Conservation (phyloP, 2,329 filamentous ascomycete genomes). For the Colletotrichum ledebouriae region DNA sequence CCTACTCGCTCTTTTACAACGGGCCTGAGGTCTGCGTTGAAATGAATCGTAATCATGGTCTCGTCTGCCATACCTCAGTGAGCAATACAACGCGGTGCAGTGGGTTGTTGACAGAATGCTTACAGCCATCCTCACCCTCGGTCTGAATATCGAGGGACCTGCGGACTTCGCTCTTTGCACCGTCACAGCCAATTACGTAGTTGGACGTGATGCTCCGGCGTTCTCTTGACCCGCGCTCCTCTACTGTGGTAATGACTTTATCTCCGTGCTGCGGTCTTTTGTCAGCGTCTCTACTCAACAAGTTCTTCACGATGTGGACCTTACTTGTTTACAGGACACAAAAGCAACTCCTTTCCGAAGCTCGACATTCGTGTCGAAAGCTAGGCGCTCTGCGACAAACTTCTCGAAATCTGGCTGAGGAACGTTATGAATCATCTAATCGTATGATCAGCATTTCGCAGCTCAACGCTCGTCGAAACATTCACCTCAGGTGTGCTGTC, state of each 20-base stretch:
- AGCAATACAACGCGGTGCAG: neutral
- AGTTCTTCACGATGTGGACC: neutral
- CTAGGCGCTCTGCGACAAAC: slow-evolving; percentile 46
- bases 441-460: neutral
- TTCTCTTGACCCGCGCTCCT: slow-evolving; percentile 46
- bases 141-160: slow-evolving; percentile 51
- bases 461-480: neutral
- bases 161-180: slow-evolving; percentile 51
- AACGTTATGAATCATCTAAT: slow-evolving; percentile 57
- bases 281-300: neutral
- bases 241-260: slow-evolving; percentile 48
- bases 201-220: slow-evolving; percentile 49
- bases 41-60: slow-evolving; percentile 62
- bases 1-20: slow-evolving; percentile 54
- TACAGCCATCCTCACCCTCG: slow-evolving; percentile 59
- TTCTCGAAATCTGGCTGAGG: slow-evolving; percentile 56
- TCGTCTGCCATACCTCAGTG: slow-evolving; percentile 49
- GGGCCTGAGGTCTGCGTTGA: slow-evolving; percentile 56
- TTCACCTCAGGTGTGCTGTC: slow-evolving; percentile 40
- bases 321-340: slow-evolving; percentile 51
- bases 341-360: slow-evolving; percentile 52
- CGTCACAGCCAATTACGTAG: slow-evolving; percentile 55
- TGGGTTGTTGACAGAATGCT: slow-evolving; percentile 33
- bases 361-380: slow-evolving; percentile 47
- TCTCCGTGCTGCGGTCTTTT: slow-evolving; percentile 42